Evolutionary conservation across 768 basidiomycete genomes (phyloP), one percentile per base, ranked within the genome.

Genomic region (Amanita muscaria): DNA sequence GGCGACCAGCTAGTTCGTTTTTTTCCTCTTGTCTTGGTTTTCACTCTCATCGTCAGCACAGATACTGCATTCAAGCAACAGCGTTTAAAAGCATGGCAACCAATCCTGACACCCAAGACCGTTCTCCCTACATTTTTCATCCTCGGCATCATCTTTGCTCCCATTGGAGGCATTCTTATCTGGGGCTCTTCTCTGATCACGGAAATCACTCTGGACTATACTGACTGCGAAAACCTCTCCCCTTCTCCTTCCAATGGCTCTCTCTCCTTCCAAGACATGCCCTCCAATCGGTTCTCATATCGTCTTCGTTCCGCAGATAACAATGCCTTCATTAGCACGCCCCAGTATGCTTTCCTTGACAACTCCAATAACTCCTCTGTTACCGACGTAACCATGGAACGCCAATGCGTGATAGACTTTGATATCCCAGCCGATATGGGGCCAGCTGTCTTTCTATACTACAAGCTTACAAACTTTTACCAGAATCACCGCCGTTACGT

Each of bases 61-160:
- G 91, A 97, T 66, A 97, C 93, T 48, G 94, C 93, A 31, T 97
- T 96, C 77, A 98, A 96, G 68, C 96, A 99, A 64, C 96, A 99
- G 65, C 86, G 96, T 45, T 78, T 99, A 59, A 98, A 97, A 70
- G 96, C 96, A 58, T 99, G 96, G 96, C 96, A 99, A 73, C 96
- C 96, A 7, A 98, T 99, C 60, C 76, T 98, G 37, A 97, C 93
- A 4, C 96, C 96, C 4, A 93, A 93, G 65, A 96, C 92, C 1
- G 96, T 99, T 16, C 77, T 99, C 12, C 96, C 96, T 3, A 94
- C 92, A 1, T 77, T 99, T 36, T 93, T 99, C 65, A 79, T 97
- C 58, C 80, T 98, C 55, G 96, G 89, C 35, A 72, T 99, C 53
- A 65, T 98, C 51, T 99, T 99, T 60, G 94, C 88, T 0, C 93